phyloP scores from a whole-genome alignment of 1,284 basidiomycete genomes.

The Somion occarium region DNA sequence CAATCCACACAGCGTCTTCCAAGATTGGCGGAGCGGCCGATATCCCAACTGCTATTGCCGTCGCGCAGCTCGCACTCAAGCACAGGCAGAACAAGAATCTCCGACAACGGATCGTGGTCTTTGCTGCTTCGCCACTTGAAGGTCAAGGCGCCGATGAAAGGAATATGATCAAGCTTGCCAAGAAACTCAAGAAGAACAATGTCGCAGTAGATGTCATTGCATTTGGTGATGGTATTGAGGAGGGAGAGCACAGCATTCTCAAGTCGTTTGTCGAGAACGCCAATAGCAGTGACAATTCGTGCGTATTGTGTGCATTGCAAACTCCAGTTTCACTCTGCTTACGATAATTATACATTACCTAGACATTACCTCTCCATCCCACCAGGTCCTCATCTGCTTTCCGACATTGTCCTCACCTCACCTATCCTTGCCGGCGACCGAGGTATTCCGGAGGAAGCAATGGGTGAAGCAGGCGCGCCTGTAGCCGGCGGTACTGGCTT shows the following conservation, averaged over 20 bases:
- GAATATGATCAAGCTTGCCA: constrained; percentile 82
- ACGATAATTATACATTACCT: background rate
- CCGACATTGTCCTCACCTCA: constrained; percentile 80
- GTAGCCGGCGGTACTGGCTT: constrained; percentile 54
- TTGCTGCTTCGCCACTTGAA: constrained; percentile 84
- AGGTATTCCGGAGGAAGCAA: constrained; percentile 62
- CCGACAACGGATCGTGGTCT: constrained; percentile 91
- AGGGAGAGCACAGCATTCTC: constrained; percentile 59
- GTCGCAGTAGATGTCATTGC: constrained; percentile 91
- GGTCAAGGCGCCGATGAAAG: constrained; percentile 67
- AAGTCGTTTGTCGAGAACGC: constrained; percentile 76
- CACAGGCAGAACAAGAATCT: constrained; percentile 99
- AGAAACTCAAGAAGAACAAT: constrained; percentile 99
- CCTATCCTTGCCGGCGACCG: constrained; percentile 82
- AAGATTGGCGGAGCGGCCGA: constrained; percentile 80
- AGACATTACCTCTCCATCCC: constrained; percentile 86
- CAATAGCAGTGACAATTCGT: constrained; percentile 81
- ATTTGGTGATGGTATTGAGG: constrained; percentile 72
- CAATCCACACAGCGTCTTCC: constrained; percentile 64
- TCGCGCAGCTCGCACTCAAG: constrained; percentile 95
- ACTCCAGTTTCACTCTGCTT: constrained; percentile 5
- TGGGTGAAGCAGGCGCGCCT: constrained; percentile 39
- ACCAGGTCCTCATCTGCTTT: constrained; percentile 76
- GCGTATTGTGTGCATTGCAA: constrained; percentile 23
- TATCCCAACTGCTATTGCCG: constrained; percentile 85